Evolutionary conservation across 2,329 filamentous ascomycete species (phyloP), one percentile per base, ranked within the genome.

Genomic region (Lomentospora prolificans): DNA sequence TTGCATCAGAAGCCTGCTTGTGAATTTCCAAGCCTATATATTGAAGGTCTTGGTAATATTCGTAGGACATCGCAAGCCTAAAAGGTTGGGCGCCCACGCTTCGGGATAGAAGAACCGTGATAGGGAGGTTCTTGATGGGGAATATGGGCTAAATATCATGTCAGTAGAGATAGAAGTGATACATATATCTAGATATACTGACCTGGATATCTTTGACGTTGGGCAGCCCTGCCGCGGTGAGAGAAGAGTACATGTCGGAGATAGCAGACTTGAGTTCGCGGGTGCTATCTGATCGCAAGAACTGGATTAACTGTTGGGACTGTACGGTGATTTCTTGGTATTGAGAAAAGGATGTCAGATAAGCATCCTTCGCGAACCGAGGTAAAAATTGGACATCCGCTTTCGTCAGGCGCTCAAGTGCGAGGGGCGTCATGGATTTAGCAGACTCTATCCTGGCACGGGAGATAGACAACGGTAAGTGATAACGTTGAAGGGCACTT

Each of bases 121-220:
- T 65, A 2, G 74, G 71, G 2, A 75, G 73, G 61, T 86, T 86
- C 58, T 81, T 76, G 17, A 85, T 66, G 10, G 82, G 76, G 60
- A 86, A 80, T 7, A 85, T 65, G 2, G 82, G 77, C 72, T 82
- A 70, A 60, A 51, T 27, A 17, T 1, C 30, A 50, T 50, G 58
- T 60, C 53, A 59, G 55, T 3, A 59, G 50, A 50, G 30, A 14
- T 27, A 22, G 51, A 2, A 17, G 33, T 17, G 25, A 33, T 24
- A 17, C 17, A 46, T 9, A 3, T 27, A 27, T 9, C 14, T 63
- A 64, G 60, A 57, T 63, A 62, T 57, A 69, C 74, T 69, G 61
- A 77, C 75, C 69, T 78, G 72, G 60, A 72, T 69, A 57, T 69
- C 66, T 59, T 64, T 64, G 57, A 75, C 67, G 57, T 62, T 63